Conservation (phyloP, 2,329 filamentous ascomycete species). For the Colletotrichum sp. region DNA sequence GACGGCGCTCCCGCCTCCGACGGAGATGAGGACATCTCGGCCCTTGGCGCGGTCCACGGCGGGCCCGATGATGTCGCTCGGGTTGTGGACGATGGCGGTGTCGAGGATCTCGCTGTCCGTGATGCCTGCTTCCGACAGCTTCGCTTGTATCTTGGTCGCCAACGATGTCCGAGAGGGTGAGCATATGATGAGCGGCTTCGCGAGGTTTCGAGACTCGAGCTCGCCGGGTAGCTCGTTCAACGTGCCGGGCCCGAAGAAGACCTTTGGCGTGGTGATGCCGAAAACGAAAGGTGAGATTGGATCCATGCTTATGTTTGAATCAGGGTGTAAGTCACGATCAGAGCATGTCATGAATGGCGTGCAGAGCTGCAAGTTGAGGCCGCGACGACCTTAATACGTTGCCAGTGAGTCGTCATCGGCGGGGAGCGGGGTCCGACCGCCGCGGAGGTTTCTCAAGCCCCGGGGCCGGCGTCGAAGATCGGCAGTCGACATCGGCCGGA, state of each 20-base stretch:
- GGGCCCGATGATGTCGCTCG: conserved; percentile 30
- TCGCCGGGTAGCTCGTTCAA: conserved; percentile 37
- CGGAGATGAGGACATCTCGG: conserved; percentile 63
- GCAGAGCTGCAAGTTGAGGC: neutral
- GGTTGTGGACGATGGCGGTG: conserved; percentile 33
- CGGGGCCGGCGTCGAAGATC: neutral
- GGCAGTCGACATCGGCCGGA: neutral
- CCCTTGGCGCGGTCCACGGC: conserved; percentile 32
- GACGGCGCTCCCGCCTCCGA: conserved; percentile 68
- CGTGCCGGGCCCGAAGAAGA: conserved; percentile 39
- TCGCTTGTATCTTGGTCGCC: conserved; percentile 35
- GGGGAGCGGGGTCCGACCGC: conserved; percentile 16
- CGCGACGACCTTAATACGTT: neutral
- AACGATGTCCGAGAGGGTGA: conserved; percentile 42
- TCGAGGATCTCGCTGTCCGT: conserved; percentile 39
- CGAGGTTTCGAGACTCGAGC: conserved; percentile 33
- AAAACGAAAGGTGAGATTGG: conserved; percentile 4
- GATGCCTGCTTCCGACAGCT: conserved; percentile 24
- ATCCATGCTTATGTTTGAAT: neutral
- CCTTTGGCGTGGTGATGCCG: conserved; percentile 28
- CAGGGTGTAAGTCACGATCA: neutral
- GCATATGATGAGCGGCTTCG: conserved; percentile 40
- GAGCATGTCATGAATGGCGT: accelerated
- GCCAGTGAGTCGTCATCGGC: conserved; percentile 7
- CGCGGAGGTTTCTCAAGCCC: neutral